A percentile compares a stretch with the other conserved stretches of the same genome.
Evolutionary conservation across 148 eudicot genomes (phyloP).

Genomic region (Rhododendron vialii): DNA sequence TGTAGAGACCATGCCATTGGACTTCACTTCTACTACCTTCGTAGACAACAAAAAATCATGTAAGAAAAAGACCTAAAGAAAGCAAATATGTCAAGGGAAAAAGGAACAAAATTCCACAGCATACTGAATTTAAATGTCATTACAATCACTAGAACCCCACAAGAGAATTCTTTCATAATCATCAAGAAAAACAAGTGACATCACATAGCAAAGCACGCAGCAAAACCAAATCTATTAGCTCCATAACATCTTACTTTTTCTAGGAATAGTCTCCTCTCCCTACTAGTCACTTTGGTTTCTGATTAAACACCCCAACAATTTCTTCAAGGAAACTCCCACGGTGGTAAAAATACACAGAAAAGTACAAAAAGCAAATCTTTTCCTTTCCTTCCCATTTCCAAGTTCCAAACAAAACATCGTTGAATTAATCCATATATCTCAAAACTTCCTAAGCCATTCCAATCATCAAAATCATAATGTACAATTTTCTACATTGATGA

Average conservation of each 20-base stretch:
- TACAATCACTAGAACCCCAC: neutral
- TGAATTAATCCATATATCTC: neutral
- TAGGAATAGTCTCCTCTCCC: neutral
- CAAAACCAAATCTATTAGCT: neutral
- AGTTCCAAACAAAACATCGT: neutral
- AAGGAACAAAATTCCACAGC: neutral
- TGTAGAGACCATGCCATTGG: conserved; percentile 67
- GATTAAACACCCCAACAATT: neutral
- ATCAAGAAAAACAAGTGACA: neutral
- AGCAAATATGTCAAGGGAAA: neutral
- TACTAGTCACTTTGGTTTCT: neutral
- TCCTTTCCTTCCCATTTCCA: neutral
- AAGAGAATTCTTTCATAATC: neutral
- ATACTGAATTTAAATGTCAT: neutral
- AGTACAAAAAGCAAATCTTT: neutral
- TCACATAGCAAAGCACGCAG: neutral
- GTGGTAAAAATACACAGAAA: neutral
- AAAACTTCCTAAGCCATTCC: neutral
- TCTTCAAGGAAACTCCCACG: no score
- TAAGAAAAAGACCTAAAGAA: neutral
- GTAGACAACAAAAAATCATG: neutral
- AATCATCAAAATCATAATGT: neutral
- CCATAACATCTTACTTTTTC: neutral
- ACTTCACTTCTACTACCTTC: conserved; percentile 88
- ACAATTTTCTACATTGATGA: neutral